Evolutionary conservation across 2,329 filamentous ascomycete species (phyloP).

Genomic region (Fusarium scirpi): DNA sequence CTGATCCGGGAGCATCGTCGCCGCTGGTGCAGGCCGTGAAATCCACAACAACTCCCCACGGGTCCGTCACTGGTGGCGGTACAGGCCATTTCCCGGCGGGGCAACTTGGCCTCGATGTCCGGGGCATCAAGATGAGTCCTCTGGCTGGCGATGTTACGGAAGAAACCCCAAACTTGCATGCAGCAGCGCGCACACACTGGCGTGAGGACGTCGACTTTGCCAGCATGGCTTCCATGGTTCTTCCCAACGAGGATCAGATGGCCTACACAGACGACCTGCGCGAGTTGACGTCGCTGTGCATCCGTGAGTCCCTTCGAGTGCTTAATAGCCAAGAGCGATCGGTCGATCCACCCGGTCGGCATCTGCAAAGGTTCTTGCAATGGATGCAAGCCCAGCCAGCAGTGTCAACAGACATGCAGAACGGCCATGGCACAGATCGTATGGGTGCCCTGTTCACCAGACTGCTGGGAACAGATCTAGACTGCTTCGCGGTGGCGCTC

Average conservation of each 20-base stretch:
- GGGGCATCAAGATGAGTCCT: constrained; percentile 9
- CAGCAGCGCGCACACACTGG: constrained; percentile 17
- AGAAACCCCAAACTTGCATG: constrained; percentile 11
- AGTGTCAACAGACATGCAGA: constrained; percentile 7
- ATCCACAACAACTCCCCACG: background rate
- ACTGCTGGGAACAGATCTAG: constrained; percentile 5
- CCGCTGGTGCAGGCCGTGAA: constrained; percentile 1
- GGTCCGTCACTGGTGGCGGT: constrained; percentile 3
- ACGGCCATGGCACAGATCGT: constrained; percentile 3
- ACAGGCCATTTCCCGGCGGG: constrained; percentile 5
- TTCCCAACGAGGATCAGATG: constrained; percentile 6
- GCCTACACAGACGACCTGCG: constrained; percentile 1
- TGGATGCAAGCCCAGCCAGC: constrained; percentile 23
- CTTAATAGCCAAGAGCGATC: constrained; percentile 3
- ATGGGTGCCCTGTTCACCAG: constrained; percentile 6
- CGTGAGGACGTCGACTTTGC: constrained; percentile 16
- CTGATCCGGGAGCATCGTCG: constrained; percentile 8
- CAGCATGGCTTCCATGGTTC: constrained; percentile 6
- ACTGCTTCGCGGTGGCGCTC: constrained; percentile 12
- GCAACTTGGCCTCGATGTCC: constrained; percentile 9
- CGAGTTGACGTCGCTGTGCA: constrained; percentile 12
- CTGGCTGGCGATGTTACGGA: constrained; percentile 2
- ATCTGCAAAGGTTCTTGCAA: constrained; percentile 9
- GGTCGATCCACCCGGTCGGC: background rate
- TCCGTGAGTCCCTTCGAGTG: constrained; percentile 5